Base-by-base conservation (phyloP, 106 monocot species). In the Triglochin maritima region DNA sequence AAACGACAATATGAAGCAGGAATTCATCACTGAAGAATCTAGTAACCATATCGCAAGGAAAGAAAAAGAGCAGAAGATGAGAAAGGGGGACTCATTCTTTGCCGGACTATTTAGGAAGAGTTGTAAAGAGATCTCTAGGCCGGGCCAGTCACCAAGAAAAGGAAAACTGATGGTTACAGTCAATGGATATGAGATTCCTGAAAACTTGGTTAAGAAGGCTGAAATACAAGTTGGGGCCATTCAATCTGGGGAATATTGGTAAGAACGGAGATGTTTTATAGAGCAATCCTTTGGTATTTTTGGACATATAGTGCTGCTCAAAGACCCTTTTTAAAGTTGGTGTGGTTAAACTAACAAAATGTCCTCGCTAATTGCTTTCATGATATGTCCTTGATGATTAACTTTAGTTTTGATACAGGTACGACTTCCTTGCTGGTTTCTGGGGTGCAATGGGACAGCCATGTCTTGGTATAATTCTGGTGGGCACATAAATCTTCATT, bases 401-500 rank as follows among this genome's bases (percentile, higher is more conserved):
- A 7, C 12, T 63, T 63, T 29, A 29, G 29, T 29, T 29, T 11
- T 69, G 55, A 69, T 57, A 57, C 72, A 98, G 98, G 98, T 98
- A 98, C 78, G 98, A 98, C 68, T 88, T 88, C 49, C 83, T 78
- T 75, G 91, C 88, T 76, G 98, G 98, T 67, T 98, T 98, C 56
- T 98, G 98, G 98, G 98, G 98, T 15, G 82, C 84, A 12, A 86
- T 84, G 60, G 91, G 98, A 4, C 81, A 92, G 49, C 71, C 76
- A 41, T 98, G 98, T 77, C 86, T 98, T 66, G 98, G 98, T 52
- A 98, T 98, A 76, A 86, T 98, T 75, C 91, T 86, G 15, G 98
- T 98, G 83, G 1, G 29, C 29, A 29, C 29, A 0, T 29, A 29
- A 29, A 29, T 29, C 29, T 29, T 29, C 29, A 29, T 29, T 29